Base-by-base conservation (phyloP, 2,329 filamentous ascomycete species). In the Penicillium psychrosexuale region DNA sequence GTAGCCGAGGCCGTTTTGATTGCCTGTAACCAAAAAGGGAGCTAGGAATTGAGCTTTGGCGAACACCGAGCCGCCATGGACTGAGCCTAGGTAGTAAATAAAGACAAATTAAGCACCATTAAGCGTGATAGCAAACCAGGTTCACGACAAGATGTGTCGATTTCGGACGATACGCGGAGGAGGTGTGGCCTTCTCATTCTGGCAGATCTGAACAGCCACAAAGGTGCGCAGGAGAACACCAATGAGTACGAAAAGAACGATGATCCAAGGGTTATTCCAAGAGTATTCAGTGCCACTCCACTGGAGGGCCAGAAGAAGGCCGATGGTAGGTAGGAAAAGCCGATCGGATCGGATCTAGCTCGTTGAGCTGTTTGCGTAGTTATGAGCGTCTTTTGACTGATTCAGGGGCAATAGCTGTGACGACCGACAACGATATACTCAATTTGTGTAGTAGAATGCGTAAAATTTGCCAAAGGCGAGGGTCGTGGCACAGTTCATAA, bases 151-250 rank as follows among this genome's bases (percentile, higher is more conserved):
- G 9, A 77, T 67, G 24, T 68, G 75, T 27, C 80, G 73, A 59
- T 80, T 74, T 50, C 70, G 76, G 58, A 82, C 73, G 47, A 83
- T 73, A 9, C 76, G 70, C 28, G 78, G 79, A 15, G 81, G 81
- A 9, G 83, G 66, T 11, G 78, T 80, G 2, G 77, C 81, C 45
- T 72, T 71, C 22, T 83, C 80, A 8, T 76, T 73, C 60, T 78
- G 72, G 65, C 74, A 80, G 72, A 51, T 80, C 69, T 50, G 66
- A 74, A 37, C 80, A 60, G 57, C 22, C 6, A 51, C 13, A 19
- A 86, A 86, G 33, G 79, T 58, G 33, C 70, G 57, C 5, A 66
- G 61, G 24, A 75, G 53, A 17, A 76, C 36, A 2, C 66, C 60
- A 8, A 57, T 61, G 3, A 60, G 48, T 8, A 67, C 51, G 17